Evolutionary conservation across 306 rosid genomes (phyloP), one percentile per base, ranked within the genome.

Genomic region (Hylodesmum podocarpum): DNA sequence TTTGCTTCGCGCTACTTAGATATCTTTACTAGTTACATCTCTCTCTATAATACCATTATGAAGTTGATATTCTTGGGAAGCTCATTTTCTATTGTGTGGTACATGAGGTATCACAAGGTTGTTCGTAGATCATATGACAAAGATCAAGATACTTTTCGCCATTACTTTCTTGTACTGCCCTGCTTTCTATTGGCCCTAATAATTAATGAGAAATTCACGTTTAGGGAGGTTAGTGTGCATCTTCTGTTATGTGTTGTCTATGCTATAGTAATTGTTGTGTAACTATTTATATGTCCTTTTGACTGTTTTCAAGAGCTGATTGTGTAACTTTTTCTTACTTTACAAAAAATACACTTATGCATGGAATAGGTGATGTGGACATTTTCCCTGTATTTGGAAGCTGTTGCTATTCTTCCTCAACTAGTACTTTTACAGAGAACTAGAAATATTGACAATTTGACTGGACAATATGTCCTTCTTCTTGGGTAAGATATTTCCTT

Each of bases 381-480:
- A 27, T 93, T 93, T 81, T 93, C 98, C 72, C 47, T 93, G 70
- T 93, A 85, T 85, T 82, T 93, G 81, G 98, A 93, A 89, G 98
- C 98, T 11, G 93, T 93, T 16, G 98, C 97, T 70, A 91, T 93
- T 72, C 95, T 93, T 84, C 98, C 98, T 54, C 98, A 91, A 78
- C 80, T 93, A 57, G 89, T 93, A 65, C 83, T 93, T 67, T 78
- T 93, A 72, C 97, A 93, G 78, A 88, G 95, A 82, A 93, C 98
- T 5, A 86, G 97, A 84, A 93, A 93, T 81, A 93, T 93, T 83
- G 98, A 93, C 83, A 93, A 91, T 82, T 86, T 93, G 81, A 93
- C 98, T 0, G 98, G 98, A 76, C 90, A 93, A 91, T 93, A 93
- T 62, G 87, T 93, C 55, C 72, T 93, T 80, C 95, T 91, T 34